Conservation (phyloP, 345 rosid genomes). For the Eucalyptus sp. region DNA sequence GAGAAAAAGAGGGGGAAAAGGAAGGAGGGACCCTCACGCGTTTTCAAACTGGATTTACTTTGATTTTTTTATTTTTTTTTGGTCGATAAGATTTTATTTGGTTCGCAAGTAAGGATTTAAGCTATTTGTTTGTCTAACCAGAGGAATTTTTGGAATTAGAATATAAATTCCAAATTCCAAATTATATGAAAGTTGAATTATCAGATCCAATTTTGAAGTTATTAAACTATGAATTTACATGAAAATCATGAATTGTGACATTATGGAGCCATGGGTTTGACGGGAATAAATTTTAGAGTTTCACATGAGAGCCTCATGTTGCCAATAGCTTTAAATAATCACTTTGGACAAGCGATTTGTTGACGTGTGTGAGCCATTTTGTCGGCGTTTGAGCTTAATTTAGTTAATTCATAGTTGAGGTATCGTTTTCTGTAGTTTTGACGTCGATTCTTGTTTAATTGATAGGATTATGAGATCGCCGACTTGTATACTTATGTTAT, state of each 20-base stretch:
- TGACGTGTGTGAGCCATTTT: rapidly evolving
- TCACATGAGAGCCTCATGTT: not conserved
- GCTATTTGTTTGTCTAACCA: not conserved
- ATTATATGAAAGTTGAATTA: not conserved
- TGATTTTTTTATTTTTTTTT: too few species aligned
- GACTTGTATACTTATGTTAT: not conserved
- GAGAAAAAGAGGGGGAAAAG: not conserved
- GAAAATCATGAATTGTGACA: not conserved
- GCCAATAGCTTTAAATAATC: not conserved
- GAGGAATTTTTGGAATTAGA: too few species aligned
- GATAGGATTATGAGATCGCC: not conserved
- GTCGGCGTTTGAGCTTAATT: not conserved
- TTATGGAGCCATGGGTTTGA: not conserved
- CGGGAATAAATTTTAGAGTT: not conserved
- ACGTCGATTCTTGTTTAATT: too few species aligned
- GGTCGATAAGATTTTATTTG: too few species aligned
- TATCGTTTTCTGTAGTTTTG: too few species aligned
- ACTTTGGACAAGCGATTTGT: not conserved
- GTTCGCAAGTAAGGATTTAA: not conserved
- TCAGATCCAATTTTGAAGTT: not conserved
- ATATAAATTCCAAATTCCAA: too few species aligned
- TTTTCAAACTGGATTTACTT: too few species aligned
- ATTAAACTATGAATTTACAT: not conserved
- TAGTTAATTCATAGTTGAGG: not conserved
- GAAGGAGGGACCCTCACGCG: not conserved